Evolutionary conservation across 768 basidiomycete genomes (phyloP), one percentile per base, ranked within the genome.

Genomic region (Agaricus blazei): DNA sequence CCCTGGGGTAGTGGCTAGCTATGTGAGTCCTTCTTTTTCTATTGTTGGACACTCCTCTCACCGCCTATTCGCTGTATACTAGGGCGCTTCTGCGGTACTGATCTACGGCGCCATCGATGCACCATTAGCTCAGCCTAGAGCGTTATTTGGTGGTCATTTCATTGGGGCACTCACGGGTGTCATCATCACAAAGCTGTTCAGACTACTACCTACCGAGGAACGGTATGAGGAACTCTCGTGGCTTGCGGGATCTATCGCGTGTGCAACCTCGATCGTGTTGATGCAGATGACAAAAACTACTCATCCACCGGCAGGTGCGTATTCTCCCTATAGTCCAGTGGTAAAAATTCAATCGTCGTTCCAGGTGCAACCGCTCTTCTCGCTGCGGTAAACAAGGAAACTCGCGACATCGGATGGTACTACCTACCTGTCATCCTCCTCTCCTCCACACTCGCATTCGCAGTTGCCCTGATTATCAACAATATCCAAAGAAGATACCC

Each of bases 31-130:
- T 36, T 24, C 5, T 42, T 26, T 43, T 23, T 7, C 29, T 11
- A 11, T 34, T 34, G 11, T 34, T 49, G 2, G 23, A 31, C 42
- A 15, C 14, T 50, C 11, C 24, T 53, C 9, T 47, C 23, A 48
- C 28, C 46, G 9, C 1, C 15, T 9, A 24, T 41, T 15, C 24
- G 11, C 29, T n/a, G 7, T 61, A 19, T 2, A 24, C 3, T 41
- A 83, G 82, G 81, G 78, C 23, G 80, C 80, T 24, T 77, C 77
- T 9, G 81, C 82, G 5, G 76, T 82, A 8, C 69, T 84, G 43
- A 72, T 80, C 29, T 83, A 81, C 56, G 81, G 78, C 15, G 71
- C 75, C 2, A 72, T 83, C 48, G 79, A 83, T 23, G 68, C 72
- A 4, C 80, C 80, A 6, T 63, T 83, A 38, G 76, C 78, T 0